phyloP scores from a whole-genome alignment of 495 filamentous ascomycete genomes.

The Thermochaetoides thermophila region DNA sequence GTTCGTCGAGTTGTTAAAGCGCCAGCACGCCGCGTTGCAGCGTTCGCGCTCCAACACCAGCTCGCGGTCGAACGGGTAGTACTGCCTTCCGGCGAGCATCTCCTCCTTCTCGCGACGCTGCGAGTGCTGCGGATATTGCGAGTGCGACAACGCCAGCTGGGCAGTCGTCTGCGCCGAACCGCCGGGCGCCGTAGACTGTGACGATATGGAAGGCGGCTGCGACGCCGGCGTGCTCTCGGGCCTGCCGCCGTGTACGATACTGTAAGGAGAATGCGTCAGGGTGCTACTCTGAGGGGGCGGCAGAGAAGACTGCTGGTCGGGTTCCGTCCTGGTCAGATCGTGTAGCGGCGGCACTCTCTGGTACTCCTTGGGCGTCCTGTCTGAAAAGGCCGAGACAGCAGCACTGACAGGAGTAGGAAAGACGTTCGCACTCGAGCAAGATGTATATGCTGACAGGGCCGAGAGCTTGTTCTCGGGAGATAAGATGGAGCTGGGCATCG shows the following conservation, averaged over 20 bases:
- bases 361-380: slow-evolving; percentile 35
- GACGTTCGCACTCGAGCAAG: slow-evolving; percentile 24
- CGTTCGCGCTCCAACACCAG: slow-evolving; percentile 74
- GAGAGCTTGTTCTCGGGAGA: slow-evolving; percentile 42
- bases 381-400: slow-evolving; percentile 28
- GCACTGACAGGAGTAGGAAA: slow-evolving; percentile 42
- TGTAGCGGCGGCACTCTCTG: slow-evolving; percentile 40
- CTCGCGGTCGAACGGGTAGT: slow-evolving; percentile 60
- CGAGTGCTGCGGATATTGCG: slow-evolving; percentile 28
- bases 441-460: slow-evolving; percentile 32
- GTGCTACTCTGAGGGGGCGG: slow-evolving; percentile 14
- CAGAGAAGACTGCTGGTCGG: slow-evolving; percentile 16
- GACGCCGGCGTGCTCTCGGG: slow-evolving; percentile 26
- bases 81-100: slow-evolving; percentile 76
- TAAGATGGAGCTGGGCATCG: slow-evolving; percentile 33
- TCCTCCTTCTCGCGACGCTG: slow-evolving; percentile 72
- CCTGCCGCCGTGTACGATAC: slow-evolving; percentile 31
- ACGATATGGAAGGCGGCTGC: slow-evolving; percentile 15
- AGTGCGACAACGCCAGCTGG: slow-evolving; percentile 42
- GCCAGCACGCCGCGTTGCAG: slow-evolving; percentile 70
- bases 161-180: slow-evolving; percentile 39
- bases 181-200: slow-evolving; percentile 18
- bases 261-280: slow-evolving; percentile 13
- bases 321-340: slow-evolving; percentile 36
- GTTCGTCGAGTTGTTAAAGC: slow-evolving; percentile 83